These are phyloP conservation scores for Tulasnella sp. DNA, from an alignment of 768 basidiomycete species.

Conservation along the genomic window DNA sequence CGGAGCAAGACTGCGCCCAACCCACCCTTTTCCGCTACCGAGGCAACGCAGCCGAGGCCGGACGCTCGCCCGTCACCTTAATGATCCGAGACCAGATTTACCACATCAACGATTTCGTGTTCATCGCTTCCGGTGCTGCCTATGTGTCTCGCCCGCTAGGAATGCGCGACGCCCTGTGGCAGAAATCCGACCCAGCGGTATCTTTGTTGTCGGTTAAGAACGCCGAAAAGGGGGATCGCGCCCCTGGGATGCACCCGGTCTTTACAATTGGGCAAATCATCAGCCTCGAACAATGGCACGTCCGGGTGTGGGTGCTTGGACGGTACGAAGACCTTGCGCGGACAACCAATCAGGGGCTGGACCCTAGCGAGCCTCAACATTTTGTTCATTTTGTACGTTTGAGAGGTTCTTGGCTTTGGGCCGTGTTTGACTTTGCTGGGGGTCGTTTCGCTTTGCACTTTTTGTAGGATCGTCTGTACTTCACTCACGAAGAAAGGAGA, in stretches of 20 bases:
- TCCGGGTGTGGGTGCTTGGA: slow-evolving; percentile 9
- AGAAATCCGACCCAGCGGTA: not conserved
- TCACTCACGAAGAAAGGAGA: slow-evolving; percentile 9
- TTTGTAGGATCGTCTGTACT: slow-evolving; percentile 19
- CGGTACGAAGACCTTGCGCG: slow-evolving; percentile 29
- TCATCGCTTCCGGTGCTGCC: not conserved
- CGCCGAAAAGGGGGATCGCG: not conserved
- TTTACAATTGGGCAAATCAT: slow-evolving; percentile 27
- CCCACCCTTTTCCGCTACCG: not conserved
- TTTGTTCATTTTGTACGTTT: slow-evolving; percentile 1
- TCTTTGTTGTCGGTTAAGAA: not conserved
- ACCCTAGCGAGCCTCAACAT: not conserved
- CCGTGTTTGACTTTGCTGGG: not conserved
- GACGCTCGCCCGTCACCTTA: slow-evolving; percentile 10
- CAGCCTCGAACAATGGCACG: slow-evolving; percentile 15
- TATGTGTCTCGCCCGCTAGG: not conserved
- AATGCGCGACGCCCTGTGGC: not conserved
- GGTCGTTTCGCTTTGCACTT: not conserved
- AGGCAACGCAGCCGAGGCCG: not conserved
- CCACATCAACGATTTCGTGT: slow-evolving; percentile 27
- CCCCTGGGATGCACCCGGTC: not conserved
- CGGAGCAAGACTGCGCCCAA: not conserved
- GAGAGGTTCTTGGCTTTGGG: not conserved
- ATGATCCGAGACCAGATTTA: slow-evolving; percentile 11
- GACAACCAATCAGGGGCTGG: slow-evolving; percentile 17